Conservation (phyloP, 2,329 filamentous ascomycete genomes). For the Penicillium sp. region DNA sequence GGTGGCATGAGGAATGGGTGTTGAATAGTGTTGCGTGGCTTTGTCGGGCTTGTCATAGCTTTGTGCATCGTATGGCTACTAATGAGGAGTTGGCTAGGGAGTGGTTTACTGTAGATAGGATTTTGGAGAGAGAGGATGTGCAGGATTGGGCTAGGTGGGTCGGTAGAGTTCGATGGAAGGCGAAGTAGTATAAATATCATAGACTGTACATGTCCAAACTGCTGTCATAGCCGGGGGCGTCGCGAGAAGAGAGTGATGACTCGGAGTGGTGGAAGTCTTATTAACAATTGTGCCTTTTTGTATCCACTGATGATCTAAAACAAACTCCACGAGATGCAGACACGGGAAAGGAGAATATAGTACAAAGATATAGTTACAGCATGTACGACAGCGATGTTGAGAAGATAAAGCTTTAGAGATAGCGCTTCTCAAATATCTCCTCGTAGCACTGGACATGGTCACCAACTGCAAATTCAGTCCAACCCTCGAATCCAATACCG, state of each 20-base stretch:
- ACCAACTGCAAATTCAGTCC: slow-evolving; percentile 76
- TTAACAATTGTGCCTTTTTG: background rate
- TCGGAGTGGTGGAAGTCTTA: background rate
- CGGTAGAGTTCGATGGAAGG: slow-evolving; percentile 74
- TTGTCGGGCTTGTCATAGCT: slow-evolving; percentile 80
- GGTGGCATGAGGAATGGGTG: slow-evolving; percentile 77
- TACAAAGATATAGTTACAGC: slow-evolving; percentile 17
- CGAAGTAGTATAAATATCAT: slow-evolving; percentile 39
- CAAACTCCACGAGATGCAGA: slow-evolving; percentile 2
- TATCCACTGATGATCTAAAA: background rate
- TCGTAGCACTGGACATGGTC: slow-evolving; percentile 90
- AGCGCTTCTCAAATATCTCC: slow-evolving; percentile 73
- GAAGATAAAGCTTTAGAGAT: slow-evolving; percentile 32
- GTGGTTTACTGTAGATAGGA: slow-evolving; percentile 72
- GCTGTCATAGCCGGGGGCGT: too few species aligned
- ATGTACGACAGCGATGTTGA: background rate
- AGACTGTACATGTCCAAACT: background rate
- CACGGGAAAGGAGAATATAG: slow-evolving; percentile 8
- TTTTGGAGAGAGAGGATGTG: slow-evolving; percentile 73
- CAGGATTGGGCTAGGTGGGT: slow-evolving; percentile 74
- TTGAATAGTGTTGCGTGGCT: slow-evolving; percentile 84
- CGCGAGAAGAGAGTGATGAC: background rate
- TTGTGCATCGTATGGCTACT: slow-evolving; percentile 74
- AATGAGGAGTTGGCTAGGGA: slow-evolving; percentile 78
- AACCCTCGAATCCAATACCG: slow-evolving; percentile 81